phyloP scores from a whole-genome alignment of 768 basidiomycete genomes.

The Suillus cothurnatus region DNA sequence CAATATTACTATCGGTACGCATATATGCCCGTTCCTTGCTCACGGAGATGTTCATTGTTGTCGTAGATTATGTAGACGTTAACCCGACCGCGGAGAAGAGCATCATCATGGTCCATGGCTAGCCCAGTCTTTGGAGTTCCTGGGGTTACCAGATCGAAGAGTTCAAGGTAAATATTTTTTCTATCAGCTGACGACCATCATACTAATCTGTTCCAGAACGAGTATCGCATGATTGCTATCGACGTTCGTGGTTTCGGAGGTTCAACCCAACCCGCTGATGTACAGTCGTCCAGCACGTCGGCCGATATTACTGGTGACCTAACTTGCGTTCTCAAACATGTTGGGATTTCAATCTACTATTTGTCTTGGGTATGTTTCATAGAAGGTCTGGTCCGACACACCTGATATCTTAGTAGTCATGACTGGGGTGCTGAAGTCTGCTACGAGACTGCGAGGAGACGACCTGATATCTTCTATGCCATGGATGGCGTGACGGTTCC shows the following conservation, averaged over 20 bases:
- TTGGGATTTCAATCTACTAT: conserved; percentile 50
- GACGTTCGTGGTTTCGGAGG: conserved; percentile 72
- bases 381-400: background rate
- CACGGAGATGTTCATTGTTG: background rate
- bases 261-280: conserved; percentile 66
- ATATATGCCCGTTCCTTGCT: background rate
- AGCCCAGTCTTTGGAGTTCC: conserved; percentile 76
- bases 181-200: no score
- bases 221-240: conserved; percentile 66
- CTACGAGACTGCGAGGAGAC: conserved; percentile 66
- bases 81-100: conserved; percentile 54
- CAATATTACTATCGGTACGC: conserved; percentile 50
- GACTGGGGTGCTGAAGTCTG: conserved; percentile 76
- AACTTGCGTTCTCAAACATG: conserved; percentile 59
- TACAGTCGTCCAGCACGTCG: conserved; percentile 58
- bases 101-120: conserved; percentile 78
- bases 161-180: conserved; percentile 48
- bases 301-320: conserved; percentile 65
- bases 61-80: conserved; percentile 38
- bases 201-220: conserved; percentile 38
- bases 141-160: conserved; percentile 74
- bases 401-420: conserved; percentile 46
- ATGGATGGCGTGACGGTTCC: conserved; percentile 64
- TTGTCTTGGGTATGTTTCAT: conserved; percentile 58
- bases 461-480: conserved; percentile 63